Evolutionary conservation across 2,329 filamentous ascomycete species (phyloP), one percentile per base, ranked within the genome.

Genomic region (Fonsecaea erecta): DNA sequence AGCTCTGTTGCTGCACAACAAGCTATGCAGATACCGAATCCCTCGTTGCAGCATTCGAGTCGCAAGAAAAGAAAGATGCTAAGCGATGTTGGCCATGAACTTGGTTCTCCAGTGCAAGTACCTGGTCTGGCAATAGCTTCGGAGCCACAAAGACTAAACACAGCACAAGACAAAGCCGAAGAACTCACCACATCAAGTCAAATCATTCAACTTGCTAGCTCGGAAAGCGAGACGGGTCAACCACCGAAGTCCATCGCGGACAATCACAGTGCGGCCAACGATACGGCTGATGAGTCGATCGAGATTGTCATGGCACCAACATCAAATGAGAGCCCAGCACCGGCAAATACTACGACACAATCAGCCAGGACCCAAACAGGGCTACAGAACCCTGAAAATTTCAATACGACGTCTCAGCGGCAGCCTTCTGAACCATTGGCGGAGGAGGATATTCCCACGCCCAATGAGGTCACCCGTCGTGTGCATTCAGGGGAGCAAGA

Each of bases 1-100:
- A 67, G 62, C 28, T 62, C 51, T 24, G 26, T 24, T 28, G 53
- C 65, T 48, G 61, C 61, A 21, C 43, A 26, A 30, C 57, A 62
- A 18, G 52, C 21, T 24, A 55, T 43, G 12, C 28, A n/a, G n/a
- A 2, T 43, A 11, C 30, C 37, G 3, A 62, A 52, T 30, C 54
- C 43, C 18, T 30, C 51, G 30, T 24, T 40, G 2, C 28, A 52
- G 18, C 18, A 26, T 32, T 7, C 51, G 4, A 52, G 35, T 21
- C 59, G 64, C 21, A 53, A 54, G 18, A 55, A 37, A 24, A 62
- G 40, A 35, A 30, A 32, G 6, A 32, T 24, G 14, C 40, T 30
- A 7, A 14, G 21, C 48, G n/a, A 18, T 32, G 4, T 46, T 11
- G 12, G 32, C 3, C 30, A 55, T 9, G 37, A 8, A 1, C 16